These are phyloP conservation scores for Pelargonium citronellum DNA, from an alignment of 441 rosid species.

Conservation along the genomic window DNA sequence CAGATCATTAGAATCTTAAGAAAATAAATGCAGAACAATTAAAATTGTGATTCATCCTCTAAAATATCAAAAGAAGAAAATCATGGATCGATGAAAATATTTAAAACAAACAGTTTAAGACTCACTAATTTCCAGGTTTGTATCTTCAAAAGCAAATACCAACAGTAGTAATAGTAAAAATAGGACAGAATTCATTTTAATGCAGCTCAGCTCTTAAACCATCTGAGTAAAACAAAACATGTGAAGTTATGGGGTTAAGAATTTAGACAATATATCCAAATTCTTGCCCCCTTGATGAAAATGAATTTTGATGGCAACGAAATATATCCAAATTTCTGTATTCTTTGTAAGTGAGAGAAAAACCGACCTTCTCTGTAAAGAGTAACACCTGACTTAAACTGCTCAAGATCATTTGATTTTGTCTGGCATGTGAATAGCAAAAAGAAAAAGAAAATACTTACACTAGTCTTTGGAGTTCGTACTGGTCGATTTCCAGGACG, in stretches of 20 bases:
- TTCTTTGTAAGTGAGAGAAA: background rate
- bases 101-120: background rate
- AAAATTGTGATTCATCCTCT: background rate
- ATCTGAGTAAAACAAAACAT: background rate
- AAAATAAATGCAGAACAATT: background rate
- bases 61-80: background rate
- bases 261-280: conserved; percentile 1
- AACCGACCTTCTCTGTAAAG: background rate
- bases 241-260: background rate
- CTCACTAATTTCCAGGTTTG: background rate
- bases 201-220: background rate
- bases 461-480: conserved; percentile 50
- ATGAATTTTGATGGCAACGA: background rate
- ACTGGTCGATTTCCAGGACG: conserved; percentile 53
- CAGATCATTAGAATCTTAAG: background rate
- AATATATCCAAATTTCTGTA: background rate
- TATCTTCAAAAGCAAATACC: background rate
- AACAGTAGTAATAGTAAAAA: too few species aligned
- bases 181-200: background rate
- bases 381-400: background rate
- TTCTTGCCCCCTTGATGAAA: background rate
- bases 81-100: background rate
- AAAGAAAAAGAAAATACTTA: conserved; percentile 29
- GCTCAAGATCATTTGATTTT: background rate
- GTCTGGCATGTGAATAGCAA: background rate